phyloP scores from a whole-genome alignment of 768 basidiomycete genomes.

The Mrakia hoshinonis region DNA sequence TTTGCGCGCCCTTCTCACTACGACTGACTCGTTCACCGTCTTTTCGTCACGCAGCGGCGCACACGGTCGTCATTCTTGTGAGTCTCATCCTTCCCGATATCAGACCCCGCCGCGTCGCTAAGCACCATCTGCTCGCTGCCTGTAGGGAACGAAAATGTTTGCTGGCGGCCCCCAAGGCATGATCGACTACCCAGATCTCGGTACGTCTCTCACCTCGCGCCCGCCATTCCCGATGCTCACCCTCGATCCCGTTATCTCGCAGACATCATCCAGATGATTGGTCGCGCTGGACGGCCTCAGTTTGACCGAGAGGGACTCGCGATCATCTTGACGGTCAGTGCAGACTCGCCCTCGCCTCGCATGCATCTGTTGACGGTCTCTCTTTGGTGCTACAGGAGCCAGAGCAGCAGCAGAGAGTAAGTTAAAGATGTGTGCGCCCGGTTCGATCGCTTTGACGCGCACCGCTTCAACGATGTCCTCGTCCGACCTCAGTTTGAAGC shows the following conservation, averaged over 20 bases:
- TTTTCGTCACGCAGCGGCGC: constrained; percentile 54
- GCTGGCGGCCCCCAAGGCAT: neutral
- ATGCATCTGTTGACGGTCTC: too few relatives aligned
- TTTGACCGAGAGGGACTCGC: constrained; percentile 74
- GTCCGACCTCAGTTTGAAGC: constrained; percentile 14
- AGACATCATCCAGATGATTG: constrained; percentile 57
- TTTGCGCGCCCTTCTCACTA: constrained; percentile 10
- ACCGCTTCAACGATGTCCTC: constrained; percentile 37
- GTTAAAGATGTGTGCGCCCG: too few relatives aligned
- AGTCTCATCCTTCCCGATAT: neutral
- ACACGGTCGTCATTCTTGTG: constrained; percentile 45
- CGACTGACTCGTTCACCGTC: neutral
- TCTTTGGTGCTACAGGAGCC: neutral
- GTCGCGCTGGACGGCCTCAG: constrained; percentile 88
- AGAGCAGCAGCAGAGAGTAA: too few relatives aligned
- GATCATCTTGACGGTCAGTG: constrained; percentile 66
- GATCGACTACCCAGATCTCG: neutral
- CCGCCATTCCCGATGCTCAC: too few relatives aligned
- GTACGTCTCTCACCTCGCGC: neutral
- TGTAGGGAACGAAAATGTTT: constrained; percentile 8
- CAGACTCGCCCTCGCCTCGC: neutral
- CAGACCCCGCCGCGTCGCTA: too few relatives aligned
- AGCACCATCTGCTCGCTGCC: neutral
- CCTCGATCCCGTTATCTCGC: too few relatives aligned
- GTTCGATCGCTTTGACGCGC: constrained; percentile 54